These are phyloP conservation scores for Avena sativa DNA, from an alignment of 176 grass and related monocot genomes.

Conservation along the genomic window DNA sequence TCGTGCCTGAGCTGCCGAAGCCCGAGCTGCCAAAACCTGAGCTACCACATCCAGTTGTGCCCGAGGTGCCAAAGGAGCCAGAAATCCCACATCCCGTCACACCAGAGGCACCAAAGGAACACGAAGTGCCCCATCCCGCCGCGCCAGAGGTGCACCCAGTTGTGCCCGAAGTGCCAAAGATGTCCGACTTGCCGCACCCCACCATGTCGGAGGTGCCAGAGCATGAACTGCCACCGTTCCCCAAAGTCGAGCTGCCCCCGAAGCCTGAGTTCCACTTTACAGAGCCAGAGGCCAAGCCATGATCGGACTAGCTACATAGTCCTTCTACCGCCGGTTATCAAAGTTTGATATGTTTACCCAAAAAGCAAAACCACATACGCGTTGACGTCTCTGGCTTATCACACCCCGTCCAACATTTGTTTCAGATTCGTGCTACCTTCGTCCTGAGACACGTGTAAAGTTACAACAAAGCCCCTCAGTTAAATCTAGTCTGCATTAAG, in stretches of 20 bases:
- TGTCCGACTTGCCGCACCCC: not conserved
- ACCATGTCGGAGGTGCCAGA: not conserved
- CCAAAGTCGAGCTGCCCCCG: conserved; percentile 20
- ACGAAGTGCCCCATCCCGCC: not conserved
- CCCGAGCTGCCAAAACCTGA: not conserved
- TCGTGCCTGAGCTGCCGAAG: not conserved
- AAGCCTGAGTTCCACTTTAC: conserved; percentile 24
- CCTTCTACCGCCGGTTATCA: not conserved
- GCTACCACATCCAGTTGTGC: not conserved
- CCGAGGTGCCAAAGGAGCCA: not conserved
- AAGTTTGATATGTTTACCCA: no score
- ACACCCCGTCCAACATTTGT: no score
- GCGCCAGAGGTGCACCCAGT: no score
- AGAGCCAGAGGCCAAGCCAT: conserved; percentile 26
- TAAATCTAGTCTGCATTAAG: no score
- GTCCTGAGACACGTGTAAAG: no score
- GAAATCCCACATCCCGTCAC: not conserved
- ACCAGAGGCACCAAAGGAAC: not conserved
- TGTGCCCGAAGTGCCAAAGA: no score
- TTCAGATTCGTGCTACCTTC: no score
- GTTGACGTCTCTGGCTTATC: no score
- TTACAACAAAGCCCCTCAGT: no score
- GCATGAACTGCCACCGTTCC: not conserved
- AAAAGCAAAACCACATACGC: no score
- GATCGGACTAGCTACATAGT: not conserved